Evolutionary conservation across 768 basidiomycete species (phyloP).

Genomic region (Lentinus brumalis): DNA sequence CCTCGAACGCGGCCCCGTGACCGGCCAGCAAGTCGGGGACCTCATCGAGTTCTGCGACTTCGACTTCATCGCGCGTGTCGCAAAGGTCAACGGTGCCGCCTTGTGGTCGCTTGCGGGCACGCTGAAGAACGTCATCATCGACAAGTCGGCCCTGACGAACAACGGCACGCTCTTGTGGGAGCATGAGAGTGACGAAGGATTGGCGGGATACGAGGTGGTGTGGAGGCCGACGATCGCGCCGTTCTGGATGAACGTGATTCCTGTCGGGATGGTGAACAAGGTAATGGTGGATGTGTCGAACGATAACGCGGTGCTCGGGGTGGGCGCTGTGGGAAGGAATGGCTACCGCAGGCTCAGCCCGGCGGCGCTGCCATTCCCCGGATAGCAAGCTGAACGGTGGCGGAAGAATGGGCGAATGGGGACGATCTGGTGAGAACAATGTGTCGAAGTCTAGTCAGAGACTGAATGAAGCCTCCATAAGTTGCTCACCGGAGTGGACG

Average conservation of each 20-base stretch:
- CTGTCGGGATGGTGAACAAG: conserved; percentile 45
- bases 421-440: too few species aligned
- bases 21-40: conserved; percentile 59
- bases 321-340: conserved; percentile 50
- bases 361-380: conserved; percentile 39
- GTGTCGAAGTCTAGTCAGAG: too few species aligned
- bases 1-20: conserved; percentile 43
- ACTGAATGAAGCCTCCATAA: too few species aligned
- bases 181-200: conserved; percentile 38
- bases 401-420: too few species aligned
- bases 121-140: conserved; percentile 48
- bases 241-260: conserved; percentile 51
- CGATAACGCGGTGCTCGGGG: conserved; percentile 54
- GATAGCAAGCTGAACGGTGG: not conserved
- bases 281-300: conserved; percentile 48
- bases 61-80: conserved; percentile 52
- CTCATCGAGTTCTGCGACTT: conserved; percentile 56
- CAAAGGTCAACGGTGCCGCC: conserved; percentile 52
- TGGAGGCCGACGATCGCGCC: conserved; percentile 51
- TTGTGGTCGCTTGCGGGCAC: conserved; percentile 59
- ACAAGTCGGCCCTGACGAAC: conserved; percentile 51
- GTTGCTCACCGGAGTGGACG: conserved; percentile 2
- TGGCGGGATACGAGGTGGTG: conserved; percentile 53
- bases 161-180: conserved; percentile 56
- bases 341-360: conserved; percentile 55